Evolutionary conservation across 192 early-diverging fungal genomes (phyloP).

Genomic region (Coemansia sp.): DNA sequence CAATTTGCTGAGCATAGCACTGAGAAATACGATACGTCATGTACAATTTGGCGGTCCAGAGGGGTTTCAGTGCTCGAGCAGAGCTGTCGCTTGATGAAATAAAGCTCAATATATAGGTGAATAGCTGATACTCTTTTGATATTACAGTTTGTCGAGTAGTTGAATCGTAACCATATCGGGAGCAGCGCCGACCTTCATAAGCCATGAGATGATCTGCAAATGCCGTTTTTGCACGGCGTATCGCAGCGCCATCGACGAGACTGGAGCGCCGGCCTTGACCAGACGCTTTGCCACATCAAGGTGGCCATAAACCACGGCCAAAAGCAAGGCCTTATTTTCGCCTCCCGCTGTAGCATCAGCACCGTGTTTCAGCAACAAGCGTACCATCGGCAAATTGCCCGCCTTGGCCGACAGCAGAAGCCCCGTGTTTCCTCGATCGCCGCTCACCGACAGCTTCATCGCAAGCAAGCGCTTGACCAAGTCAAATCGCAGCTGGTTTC

Average conservation of each 20-base stretch:
- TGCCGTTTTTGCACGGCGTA: conserved; percentile 57
- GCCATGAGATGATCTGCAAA: conserved; percentile 22
- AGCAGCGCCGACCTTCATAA: conserved; percentile 48
- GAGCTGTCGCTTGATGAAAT: no score
- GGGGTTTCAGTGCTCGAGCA: no score
- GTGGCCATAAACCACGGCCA: conserved; percentile 55
- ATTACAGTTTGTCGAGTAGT: conserved; percentile 29
- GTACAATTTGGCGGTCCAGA: no score
- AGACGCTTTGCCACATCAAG: conserved; percentile 41
- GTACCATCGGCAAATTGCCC: conserved; percentile 45
- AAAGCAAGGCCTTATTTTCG: conserved; percentile 51
- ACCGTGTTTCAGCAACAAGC: conserved; percentile 43
- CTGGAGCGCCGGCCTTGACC: conserved; percentile 47
- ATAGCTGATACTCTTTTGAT: neutral
- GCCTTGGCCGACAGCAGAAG: conserved; percentile 46
- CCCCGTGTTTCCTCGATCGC: conserved; percentile 29
- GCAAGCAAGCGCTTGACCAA: conserved; percentile 35
- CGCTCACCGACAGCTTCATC: conserved; percentile 36
- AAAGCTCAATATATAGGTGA: no score
- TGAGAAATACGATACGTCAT: no score
- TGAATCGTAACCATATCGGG: conserved; percentile 56
- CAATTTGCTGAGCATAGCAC: no score
- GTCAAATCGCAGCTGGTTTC: conserved; percentile 43
- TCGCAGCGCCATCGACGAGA: conserved; percentile 44
- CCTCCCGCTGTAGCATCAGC: conserved; percentile 32